Evolutionary conservation across 345 rosid genomes (phyloP), one percentile per base, ranked within the genome.

Genomic region (Salix brachista): DNA sequence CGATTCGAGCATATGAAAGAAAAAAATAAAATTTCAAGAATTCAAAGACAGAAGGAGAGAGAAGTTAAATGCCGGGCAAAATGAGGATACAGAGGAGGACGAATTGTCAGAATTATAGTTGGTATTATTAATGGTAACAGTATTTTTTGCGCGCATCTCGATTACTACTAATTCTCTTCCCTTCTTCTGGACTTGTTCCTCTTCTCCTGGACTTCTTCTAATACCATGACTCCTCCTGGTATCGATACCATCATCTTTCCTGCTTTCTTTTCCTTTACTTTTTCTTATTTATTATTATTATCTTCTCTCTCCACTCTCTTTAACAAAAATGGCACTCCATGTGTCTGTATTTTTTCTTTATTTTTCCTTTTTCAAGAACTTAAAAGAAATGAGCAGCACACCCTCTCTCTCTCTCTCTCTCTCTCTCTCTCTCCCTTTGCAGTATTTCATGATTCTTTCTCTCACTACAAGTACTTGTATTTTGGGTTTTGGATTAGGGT

Each of bases 91-190:
- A 13, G 64, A 58, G 28, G 16, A 58, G 2, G 61, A 56, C 13
- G 14, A 10, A 23, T 23, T n/a, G 64, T 23, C 64, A 10, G 64
- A 23, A 3, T 58, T 58, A 46, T 46, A 16, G 52, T 4, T 46
- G 2, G 11, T 58, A n/a, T 58, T 58, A 58, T 84, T 85, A 75
- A 80, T 73, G 84, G 87, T 87, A 67, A 75, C 78, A 58, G 23
- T 58, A 58, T 58, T 58, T 23, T 58, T 4, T 60, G 84, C 94
- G 85, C 91, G 90, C 96, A 86, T 87, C 90, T 89, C 94, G 82
- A 82, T 18, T 34, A 73, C 21, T 54, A 23, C 44, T 26, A 2
- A 23, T 50, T 37, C 75, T 61, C 73, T 67, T 68, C 75, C 77
- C 41, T 70, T 75, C 72, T 25, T 67, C 65, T 62, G 13, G 67